A percentile compares a stretch with the other conserved stretches of the same genome.
phyloP scores from a whole-genome alignment of 352 stramenopile genomes.

The Salisapilia sapeloensis region DNA sequence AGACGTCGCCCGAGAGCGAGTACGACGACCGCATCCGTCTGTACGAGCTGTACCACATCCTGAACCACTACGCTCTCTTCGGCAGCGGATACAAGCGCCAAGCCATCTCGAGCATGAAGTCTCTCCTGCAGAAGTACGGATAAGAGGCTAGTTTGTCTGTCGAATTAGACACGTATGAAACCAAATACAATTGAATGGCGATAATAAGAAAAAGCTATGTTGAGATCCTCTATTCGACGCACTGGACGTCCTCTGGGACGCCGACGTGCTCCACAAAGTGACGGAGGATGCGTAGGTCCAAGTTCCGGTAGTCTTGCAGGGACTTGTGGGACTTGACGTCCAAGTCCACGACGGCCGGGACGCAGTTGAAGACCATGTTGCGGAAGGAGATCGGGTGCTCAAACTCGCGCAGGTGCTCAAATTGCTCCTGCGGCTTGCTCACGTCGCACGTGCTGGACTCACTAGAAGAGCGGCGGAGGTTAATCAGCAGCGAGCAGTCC shows the following conservation, averaged over 20 bases:
- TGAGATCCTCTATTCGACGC: not conserved
- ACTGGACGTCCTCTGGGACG: slow-evolving; percentile 17
- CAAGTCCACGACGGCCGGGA: slow-evolving; percentile 71
- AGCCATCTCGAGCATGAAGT: too few relatives aligned
- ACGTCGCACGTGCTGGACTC: slow-evolving; percentile 6
- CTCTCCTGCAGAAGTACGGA: not conserved
- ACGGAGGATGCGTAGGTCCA: slow-evolving; percentile 64
- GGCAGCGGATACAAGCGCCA: slow-evolving; percentile 10
- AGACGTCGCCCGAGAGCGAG: slow-evolving; percentile 6
- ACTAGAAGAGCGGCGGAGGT: slow-evolving; percentile 24
- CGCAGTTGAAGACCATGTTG: slow-evolving; percentile 54
- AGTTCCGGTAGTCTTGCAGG: slow-evolving; percentile 58
- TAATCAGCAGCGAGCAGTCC: slow-evolving; percentile 68
- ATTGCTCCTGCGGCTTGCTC: slow-evolving; percentile 9
- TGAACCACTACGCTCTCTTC: slow-evolving; percentile 79
- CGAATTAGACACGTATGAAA: not conserved
- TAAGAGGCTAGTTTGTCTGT: slow-evolving; percentile 5
- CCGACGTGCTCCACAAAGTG: slow-evolving; percentile 32
- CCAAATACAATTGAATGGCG: too few relatives aligned
- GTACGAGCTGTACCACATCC: slow-evolving; percentile 78
- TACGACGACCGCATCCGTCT: slow-evolving; percentile 39
- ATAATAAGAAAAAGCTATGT: too few relatives aligned
- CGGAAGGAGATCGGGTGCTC: slow-evolving; percentile 43
- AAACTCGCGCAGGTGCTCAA: slow-evolving; percentile 52
- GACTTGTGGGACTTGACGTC: slow-evolving; percentile 81